These are phyloP conservation scores for Fraxinus quadrangulata DNA, from an alignment of 257 asterid genomes.

Conservation along the genomic window DNA sequence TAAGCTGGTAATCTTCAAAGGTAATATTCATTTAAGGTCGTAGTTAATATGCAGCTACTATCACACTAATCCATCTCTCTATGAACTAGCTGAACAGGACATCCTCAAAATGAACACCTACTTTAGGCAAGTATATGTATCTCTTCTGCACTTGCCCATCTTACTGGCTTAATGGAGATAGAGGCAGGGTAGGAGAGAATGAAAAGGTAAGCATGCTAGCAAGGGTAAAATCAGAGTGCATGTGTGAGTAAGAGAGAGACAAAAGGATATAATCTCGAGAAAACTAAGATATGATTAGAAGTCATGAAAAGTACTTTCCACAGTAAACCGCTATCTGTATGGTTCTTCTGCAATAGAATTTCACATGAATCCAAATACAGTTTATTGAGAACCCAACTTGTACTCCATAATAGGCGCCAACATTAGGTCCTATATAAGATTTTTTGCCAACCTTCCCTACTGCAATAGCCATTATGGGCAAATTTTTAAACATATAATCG, in stretches of 20 bases:
- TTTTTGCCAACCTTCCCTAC: background rate
- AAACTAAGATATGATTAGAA: too few species aligned
- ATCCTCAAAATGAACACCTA: too few species aligned
- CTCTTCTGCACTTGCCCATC: background rate
- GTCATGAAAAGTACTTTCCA: too few species aligned
- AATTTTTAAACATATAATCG: background rate
- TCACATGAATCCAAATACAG: background rate
- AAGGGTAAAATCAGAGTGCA: too few species aligned
- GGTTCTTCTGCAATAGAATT: too few species aligned
- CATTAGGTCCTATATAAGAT: background rate
- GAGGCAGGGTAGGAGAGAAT: background rate
- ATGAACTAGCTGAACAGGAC: background rate
- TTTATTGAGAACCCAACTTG: background rate
- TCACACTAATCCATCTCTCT: background rate
- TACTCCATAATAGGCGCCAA: background rate
- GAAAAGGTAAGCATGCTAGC: too few species aligned
- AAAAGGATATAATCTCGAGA: too few species aligned
- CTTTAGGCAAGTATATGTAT: background rate
- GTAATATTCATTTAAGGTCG: background rate
- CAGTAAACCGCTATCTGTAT: too few species aligned
- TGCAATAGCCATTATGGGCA: background rate
- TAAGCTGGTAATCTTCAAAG: constrained; percentile 9
- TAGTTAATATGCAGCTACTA: background rate
- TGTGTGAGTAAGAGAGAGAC: too few species aligned
- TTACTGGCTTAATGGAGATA: background rate